These are phyloP conservation scores for Barnettozyma hawaiiensis DNA, from an alignment of 1,139 yeast species.

Conservation along the genomic window DNA sequence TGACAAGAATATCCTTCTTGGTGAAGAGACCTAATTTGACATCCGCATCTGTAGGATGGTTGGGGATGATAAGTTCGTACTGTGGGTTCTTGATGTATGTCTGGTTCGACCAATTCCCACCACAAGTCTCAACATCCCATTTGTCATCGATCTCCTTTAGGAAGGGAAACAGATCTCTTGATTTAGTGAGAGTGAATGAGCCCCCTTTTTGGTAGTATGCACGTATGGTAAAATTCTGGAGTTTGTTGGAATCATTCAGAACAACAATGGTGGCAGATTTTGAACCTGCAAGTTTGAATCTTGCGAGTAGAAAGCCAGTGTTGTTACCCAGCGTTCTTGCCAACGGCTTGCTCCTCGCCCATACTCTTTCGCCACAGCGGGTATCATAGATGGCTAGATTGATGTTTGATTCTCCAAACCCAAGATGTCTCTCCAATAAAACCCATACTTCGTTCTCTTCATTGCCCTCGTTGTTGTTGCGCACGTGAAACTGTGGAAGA, in stretches of 20 bases:
- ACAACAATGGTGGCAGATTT: slow-evolving; percentile 27
- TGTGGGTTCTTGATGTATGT: slow-evolving; percentile 62
- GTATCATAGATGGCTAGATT: slow-evolving; percentile 33
- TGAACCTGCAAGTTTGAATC: slow-evolving; percentile 24
- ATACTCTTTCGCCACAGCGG: slow-evolving; percentile 31
- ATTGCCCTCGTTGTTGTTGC: slow-evolving; percentile 36
- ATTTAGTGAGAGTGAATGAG: slow-evolving; percentile 28
- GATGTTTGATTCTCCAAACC: slow-evolving; percentile 16
- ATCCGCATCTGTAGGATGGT: slow-evolving; percentile 13
- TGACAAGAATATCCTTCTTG: slow-evolving; percentile 28
- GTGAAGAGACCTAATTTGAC: slow-evolving; percentile 30
- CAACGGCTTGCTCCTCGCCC: slow-evolving; percentile 26
- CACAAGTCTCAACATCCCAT: slow-evolving; percentile 47
- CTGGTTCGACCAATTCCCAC: slow-evolving; percentile 53
- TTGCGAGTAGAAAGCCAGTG: slow-evolving; percentile 30
- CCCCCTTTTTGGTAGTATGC: slow-evolving; percentile 31
- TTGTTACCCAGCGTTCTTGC: slow-evolving; percentile 21
- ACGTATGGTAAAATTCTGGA: slow-evolving; percentile 35
- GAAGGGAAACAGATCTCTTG: slow-evolving; percentile 28
- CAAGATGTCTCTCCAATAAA: slow-evolving; percentile 37
- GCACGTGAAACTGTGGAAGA: slow-evolving; percentile 45
- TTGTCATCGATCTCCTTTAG: slow-evolving; percentile 31
- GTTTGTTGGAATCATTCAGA: slow-evolving; percentile 28
- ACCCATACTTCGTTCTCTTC: slow-evolving; percentile 40
- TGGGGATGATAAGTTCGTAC: slow-evolving; percentile 29